Evolutionary conservation across 768 basidiomycete genomes (phyloP), one percentile per base, ranked within the genome.

Genomic region (Inosperma sp.): DNA sequence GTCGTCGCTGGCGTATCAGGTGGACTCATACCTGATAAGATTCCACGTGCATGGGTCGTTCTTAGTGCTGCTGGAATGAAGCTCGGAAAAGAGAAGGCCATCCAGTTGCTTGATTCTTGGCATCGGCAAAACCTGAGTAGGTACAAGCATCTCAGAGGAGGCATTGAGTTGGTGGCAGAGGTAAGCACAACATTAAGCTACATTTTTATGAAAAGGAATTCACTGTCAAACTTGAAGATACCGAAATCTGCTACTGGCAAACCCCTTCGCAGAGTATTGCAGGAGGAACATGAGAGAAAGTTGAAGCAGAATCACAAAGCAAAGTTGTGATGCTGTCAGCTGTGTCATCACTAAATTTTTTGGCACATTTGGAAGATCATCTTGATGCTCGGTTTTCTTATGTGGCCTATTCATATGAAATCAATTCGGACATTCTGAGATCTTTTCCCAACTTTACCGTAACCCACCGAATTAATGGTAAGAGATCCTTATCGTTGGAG

Each of bases 21-120:
- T 10, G 84, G 82, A 0, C 81, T 83, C 3, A 83, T 83, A 0
- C 71, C 73, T 0, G 86, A 88, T 59, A 82, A 81, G 58, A 73
- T 84, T 1, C 88, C 88, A 0, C 78, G 82, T 1, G 89, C 89
- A 2, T 91, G 88, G 88, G 59, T 91, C 35, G 84, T 89, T 0
- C 66, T 90, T 6, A 84, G 81, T 49, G 54, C 68, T 0, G 59
- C 62, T 1, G 88, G 89, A 6, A 75, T 73, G 59, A 70, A 67
- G 35, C 58, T 72, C 4, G 83, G 84, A 7, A 62, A 63, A 1
- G 56, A 56, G 5, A 64, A 59, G 31, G 76, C 74, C 6, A 59
- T 76, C 3, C 64, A 68, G 42, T 73, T 69, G 45, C 68, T 92
- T 3, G 76, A 86, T 17, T 65, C 55, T 9, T 91, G 86, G 87